A percentile compares a stretch with the other conserved stretches of the same genome.
Evolutionary conservation across 306 rosid genomes (phyloP).

Genomic region (Sophora flavescens): DNA sequence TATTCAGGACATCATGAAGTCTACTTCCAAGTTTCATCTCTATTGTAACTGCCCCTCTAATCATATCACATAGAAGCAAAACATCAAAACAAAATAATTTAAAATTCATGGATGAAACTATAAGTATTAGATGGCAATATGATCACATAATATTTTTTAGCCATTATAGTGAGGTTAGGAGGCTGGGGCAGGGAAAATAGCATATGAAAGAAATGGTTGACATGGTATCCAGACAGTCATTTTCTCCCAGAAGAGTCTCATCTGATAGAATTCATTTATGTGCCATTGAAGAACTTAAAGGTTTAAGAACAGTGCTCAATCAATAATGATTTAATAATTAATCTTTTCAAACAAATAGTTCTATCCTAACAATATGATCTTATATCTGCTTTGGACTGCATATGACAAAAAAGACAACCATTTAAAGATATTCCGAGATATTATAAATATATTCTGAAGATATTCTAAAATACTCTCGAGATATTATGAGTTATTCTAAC

Average conservation of each 20-base stretch:
- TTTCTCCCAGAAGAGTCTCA: not conserved
- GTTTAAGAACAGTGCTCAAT: not conserved
- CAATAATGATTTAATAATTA: constrained; percentile 1
- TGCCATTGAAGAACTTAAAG: not conserved
- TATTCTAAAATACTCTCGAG: too few relatives aligned
- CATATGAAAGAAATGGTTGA: not conserved
- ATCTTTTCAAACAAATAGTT: not conserved
- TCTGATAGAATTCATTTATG: constrained; percentile 1
- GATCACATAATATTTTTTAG: not conserved
- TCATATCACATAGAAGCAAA: constrained; percentile 25
- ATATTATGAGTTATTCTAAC: too few relatives aligned
- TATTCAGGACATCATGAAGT: not conserved
- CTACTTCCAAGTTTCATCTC: constrained; percentile 8
- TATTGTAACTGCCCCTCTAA: not conserved
- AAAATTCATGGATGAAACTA: not conserved
- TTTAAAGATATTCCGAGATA: not conserved
- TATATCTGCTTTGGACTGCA: not conserved
- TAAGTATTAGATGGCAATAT: constrained; percentile 19
- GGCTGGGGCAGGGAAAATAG: not conserved
- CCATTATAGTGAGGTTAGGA: not conserved
- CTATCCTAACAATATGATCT: constrained; percentile 11
- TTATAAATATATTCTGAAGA: too few relatives aligned
- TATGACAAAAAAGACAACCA: not conserved
- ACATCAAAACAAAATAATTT: not conserved
- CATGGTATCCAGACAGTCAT: not conserved